Base-by-base conservation (phyloP, 805 yeast species). In the Debaryomyces maramus region DNA sequence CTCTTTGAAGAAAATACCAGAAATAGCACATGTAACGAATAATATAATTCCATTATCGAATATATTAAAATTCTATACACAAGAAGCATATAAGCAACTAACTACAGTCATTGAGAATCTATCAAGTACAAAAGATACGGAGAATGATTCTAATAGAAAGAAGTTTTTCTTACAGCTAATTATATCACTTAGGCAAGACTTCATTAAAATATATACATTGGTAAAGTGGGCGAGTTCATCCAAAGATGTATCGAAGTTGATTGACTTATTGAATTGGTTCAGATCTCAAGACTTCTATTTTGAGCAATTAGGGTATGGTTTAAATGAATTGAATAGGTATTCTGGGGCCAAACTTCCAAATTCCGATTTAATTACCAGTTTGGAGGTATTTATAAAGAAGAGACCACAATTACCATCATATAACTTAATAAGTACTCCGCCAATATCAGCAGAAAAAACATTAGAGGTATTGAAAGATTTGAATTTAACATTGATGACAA, bases 341-440 rank as follows among this genome's bases (percentile, higher is more conserved):
- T 77, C 88, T 1, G 86, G 89, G 20, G 98, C 99, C 0, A 90
- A 95, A 54, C 65, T 91, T 38, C 96, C 97, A 4, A 88, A 88
- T 59, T 93, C 96, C 0, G 99, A 93, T 61, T 60, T 93, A 15
- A 75, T 81, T 17, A 90, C 98, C 0, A 88, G 96, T 1, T 66
- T 91, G 49, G 95, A 91, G 56, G 96, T 93, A 0, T 69, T 90
- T 39, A 77, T 81, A 29, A 71, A 77, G 28, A 95, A 96, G 3
- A 69, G 84, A 45, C 96, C 97, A 1, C 80, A 77, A 27, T 70
- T 86, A 28, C 82, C 88, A 2, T 71, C 84, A 0, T 81, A 84
- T 55, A 75, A 75, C 47, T 77, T 80, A 46, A 61, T 83, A 4
- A 70, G 76, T 11, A 61, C 66, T 9, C 60, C 68, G 26, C 70